phyloP scores from a whole-genome alignment of 352 stramenopile genomes.

The Pythium dissimile region DNA sequence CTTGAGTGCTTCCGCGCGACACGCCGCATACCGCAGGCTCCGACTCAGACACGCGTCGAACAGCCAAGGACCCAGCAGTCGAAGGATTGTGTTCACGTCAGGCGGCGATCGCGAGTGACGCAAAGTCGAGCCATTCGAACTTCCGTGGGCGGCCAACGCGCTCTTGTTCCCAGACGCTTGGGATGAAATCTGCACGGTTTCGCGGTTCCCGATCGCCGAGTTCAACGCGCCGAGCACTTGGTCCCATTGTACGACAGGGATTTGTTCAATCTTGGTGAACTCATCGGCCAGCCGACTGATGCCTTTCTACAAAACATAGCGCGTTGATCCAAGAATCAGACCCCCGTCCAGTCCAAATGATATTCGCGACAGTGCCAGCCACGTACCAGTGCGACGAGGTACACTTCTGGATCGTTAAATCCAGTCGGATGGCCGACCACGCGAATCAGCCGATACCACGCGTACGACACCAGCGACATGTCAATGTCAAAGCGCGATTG shows the following conservation, averaged over 20 bases:
- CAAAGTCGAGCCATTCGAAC: constrained; percentile 8
- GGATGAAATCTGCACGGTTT: constrained; percentile 21
- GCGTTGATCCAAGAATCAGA: neutral
- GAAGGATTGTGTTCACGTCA: constrained; percentile 81
- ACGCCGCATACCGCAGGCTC: constrained; percentile 61
- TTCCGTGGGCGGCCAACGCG: neutral
- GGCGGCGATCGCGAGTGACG: constrained; percentile 58
- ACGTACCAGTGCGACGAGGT: constrained; percentile 69
- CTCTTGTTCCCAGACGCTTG: constrained; percentile 23
- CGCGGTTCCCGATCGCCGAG: constrained; percentile 27
- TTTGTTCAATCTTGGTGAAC: constrained; percentile 62
- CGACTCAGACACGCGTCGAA: constrained; percentile 83
- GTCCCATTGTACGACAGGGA: constrained; percentile 69
- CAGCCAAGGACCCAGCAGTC: constrained; percentile 76
- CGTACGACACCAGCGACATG: constrained; percentile 68
- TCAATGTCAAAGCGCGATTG: constrained; percentile 77
- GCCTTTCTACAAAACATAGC: constrained; percentile 45
- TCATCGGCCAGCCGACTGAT: constrained; percentile 76
- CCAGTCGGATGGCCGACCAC: constrained; percentile 81
- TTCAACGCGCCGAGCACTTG: constrained; percentile 66
- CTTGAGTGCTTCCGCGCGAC: constrained; percentile 67
- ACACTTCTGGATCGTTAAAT: constrained; percentile 82
- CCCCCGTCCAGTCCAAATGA: neutral
- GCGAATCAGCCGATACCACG: constrained; percentile 80
- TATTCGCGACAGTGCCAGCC: neutral